These are phyloP conservation scores for Debaryomycetaceae sp. DNA, from an alignment of 1,139 yeast genomes.

Conservation along the genomic window DNA sequence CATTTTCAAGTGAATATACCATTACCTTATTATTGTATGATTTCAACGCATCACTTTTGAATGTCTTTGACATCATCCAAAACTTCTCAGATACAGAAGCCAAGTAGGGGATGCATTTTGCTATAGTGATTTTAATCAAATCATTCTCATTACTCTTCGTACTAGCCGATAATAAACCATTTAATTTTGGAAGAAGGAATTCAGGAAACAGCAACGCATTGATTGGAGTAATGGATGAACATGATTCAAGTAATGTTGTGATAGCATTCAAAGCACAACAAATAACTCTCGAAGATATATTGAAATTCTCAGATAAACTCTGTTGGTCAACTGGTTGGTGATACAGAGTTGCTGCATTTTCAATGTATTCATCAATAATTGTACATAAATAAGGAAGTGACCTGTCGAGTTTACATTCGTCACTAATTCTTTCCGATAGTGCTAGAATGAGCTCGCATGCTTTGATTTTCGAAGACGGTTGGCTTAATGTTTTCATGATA, in stretches of 20 bases:
- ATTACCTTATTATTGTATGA: slow-evolving; percentile 8
- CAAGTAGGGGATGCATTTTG: slow-evolving; percentile 67
- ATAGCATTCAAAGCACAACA: slow-evolving; percentile 54
- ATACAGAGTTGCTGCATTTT: slow-evolving; percentile 8
- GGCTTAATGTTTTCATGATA: slow-evolving; percentile 59
- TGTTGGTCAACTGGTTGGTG: slow-evolving; percentile 5
- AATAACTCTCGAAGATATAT: slow-evolving; percentile 48
- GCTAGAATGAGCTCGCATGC: slow-evolving; percentile 78
- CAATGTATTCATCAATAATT: slow-evolving; percentile 36
- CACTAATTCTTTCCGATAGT: slow-evolving; percentile 71
- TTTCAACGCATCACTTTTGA: slow-evolving; percentile 34
- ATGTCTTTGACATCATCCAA: slow-evolving; percentile 60
- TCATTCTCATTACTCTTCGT: slow-evolving; percentile 27
- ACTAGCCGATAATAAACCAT: slow-evolving; percentile 34
- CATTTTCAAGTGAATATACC: slow-evolving; percentile 5
- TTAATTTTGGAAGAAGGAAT: slow-evolving; percentile 72
- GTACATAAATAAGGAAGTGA: slow-evolving; percentile 73
- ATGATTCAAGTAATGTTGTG: slow-evolving; percentile 61
- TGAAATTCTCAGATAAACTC: slow-evolving; percentile 3
- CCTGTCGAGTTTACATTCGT: slow-evolving; percentile 82
- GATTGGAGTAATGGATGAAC: slow-evolving; percentile 69
- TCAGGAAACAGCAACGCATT: slow-evolving; percentile 78
- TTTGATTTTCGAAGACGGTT: slow-evolving; percentile 59
- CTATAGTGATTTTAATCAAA: slow-evolving; percentile 64
- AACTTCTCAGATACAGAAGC: slow-evolving; percentile 64